Evolutionary conservation across 257 asterid genomes (phyloP).

Genomic region (Salvia miltiorrhiza): DNA sequence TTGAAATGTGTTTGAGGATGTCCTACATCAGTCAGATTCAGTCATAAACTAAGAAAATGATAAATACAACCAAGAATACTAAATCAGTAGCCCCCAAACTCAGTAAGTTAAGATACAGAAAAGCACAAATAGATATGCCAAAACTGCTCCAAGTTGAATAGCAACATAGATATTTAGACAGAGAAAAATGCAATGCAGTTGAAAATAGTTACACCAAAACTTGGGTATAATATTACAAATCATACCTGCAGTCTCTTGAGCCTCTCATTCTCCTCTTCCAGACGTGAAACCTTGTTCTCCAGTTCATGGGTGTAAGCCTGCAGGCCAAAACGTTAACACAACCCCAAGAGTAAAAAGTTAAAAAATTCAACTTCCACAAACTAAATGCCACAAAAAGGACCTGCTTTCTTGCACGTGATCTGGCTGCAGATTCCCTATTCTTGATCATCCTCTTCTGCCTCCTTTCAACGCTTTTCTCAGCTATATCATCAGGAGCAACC

Average conservation of each 20-base stretch:
- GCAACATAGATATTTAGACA: neutral
- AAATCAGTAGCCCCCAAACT: neutral
- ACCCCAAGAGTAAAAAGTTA: neutral
- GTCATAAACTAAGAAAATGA: neutral
- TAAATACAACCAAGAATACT: neutral
- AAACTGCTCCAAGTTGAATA: slow-evolving; percentile 3
- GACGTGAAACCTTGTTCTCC: slow-evolving; percentile 82
- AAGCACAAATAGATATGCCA: neutral
- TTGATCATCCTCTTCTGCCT: slow-evolving; percentile 96
- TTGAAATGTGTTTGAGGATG: neutral
- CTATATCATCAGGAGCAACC: slow-evolving; percentile 60
- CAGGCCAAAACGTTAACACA: slow-evolving; percentile 13
- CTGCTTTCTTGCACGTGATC: slow-evolving; percentile 95
- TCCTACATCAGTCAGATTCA: neutral
- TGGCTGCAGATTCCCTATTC: slow-evolving; percentile 94
- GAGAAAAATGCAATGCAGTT: neutral
- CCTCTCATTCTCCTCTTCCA: slow-evolving; percentile 90
- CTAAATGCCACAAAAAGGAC: slow-evolving; percentile 26
- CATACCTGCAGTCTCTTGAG: slow-evolving; percentile 76
- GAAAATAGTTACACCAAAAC: slow-evolving; percentile 4
- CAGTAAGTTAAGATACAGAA: neutral
- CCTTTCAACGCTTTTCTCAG: slow-evolving; percentile 75
- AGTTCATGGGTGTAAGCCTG: slow-evolving; percentile 96
- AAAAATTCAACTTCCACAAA: neutral
- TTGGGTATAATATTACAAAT: slow-evolving; percentile 4